phyloP scores from a whole-genome alignment of 495 filamentous ascomycete genomes.

The Trichoderma gamsii region DNA sequence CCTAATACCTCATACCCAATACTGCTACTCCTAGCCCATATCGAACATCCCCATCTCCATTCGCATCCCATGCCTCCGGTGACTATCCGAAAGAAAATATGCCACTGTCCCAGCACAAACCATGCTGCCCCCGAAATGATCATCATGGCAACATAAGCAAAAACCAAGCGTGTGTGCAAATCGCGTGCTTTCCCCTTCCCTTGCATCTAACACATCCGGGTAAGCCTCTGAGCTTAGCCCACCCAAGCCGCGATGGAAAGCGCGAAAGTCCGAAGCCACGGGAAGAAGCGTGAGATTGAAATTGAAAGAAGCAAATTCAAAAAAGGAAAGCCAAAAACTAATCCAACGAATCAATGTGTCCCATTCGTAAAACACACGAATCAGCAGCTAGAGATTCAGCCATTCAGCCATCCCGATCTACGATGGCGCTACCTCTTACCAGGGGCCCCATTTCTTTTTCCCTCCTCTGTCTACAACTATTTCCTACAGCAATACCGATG shows the following conservation, averaged over 20 bases:
- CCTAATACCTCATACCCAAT: too few species aligned
- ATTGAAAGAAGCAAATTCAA: neutral
- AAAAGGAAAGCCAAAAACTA: neutral
- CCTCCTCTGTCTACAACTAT: neutral
- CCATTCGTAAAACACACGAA: constrained; percentile 4
- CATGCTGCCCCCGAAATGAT: neutral
- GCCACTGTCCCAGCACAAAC: too few species aligned
- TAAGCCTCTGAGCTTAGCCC: neutral
- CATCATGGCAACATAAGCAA: neutral
- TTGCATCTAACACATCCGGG: neutral
- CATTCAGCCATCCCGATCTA: constrained; percentile 13
- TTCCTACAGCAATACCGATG: neutral
- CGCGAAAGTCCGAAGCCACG: constrained; percentile 4
- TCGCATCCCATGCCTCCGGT: too few species aligned
- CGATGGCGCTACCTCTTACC: constrained; percentile 10
- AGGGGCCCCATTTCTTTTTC: neutral
- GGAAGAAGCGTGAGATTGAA: neutral
- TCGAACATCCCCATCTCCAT: too few species aligned
- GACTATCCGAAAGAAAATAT: too few species aligned
- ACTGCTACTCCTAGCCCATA: too few species aligned
- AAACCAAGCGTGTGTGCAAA: neutral
- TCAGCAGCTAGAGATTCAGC: constrained; percentile 8
- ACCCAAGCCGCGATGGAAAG: neutral
- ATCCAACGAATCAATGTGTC: neutral
- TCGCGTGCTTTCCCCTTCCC: neutral